Conservation (phyloP, 306 rosid species). For the Sesbania bispinosa region DNA sequence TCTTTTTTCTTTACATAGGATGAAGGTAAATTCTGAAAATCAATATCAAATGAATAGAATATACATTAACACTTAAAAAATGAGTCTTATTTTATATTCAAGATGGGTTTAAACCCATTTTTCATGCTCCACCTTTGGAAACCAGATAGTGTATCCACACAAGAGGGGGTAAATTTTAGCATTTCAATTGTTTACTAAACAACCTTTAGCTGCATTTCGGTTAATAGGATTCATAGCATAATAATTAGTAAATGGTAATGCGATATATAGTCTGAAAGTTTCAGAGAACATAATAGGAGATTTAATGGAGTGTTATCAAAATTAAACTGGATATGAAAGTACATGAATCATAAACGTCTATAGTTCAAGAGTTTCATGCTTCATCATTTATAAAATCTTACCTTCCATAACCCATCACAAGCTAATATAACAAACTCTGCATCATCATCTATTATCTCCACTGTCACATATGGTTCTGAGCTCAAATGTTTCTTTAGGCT, state of each 20-base stretch:
- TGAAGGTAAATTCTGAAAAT: conserved; percentile 47
- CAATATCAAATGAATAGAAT: too few relatives aligned
- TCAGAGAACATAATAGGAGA: background rate
- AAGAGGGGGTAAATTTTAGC: background rate
- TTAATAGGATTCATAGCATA: background rate
- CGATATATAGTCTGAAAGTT: background rate
- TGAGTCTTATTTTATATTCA: too few relatives aligned
- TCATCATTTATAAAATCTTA: background rate
- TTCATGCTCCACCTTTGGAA: background rate
- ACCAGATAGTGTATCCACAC: too few relatives aligned
- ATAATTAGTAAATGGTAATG: background rate
- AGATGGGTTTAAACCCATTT: background rate
- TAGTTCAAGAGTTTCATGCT: conserved; percentile 13
- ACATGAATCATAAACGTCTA: conserved; percentile 7
- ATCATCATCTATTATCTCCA: too few relatives aligned
- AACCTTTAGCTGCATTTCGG: background rate
- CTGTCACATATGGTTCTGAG: too few relatives aligned
- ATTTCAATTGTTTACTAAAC: too few relatives aligned
- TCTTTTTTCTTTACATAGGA: conserved; percentile 65
- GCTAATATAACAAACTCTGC: too few relatives aligned
- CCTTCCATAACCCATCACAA: too few relatives aligned
- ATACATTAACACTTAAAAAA: background rate
- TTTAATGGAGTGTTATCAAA: too few relatives aligned
- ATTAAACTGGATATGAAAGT: background rate
- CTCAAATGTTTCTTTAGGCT: too few relatives aligned